phyloP scores from a whole-genome alignment of 805 yeast genomes.

The Metschnikowia colocasiae region DNA sequence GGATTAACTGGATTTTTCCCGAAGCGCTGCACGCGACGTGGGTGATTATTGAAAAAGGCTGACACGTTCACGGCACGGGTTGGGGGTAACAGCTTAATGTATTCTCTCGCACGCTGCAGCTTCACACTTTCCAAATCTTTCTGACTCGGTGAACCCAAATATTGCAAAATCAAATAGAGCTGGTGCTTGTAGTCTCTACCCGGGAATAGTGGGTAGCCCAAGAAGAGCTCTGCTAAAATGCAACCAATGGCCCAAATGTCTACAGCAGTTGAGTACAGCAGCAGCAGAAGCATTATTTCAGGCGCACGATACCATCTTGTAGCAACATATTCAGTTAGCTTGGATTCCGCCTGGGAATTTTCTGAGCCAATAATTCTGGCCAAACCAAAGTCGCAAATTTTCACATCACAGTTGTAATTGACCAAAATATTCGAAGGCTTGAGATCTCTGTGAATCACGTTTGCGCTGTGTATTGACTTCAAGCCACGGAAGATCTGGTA shows the following conservation, averaged over 20 bases:
- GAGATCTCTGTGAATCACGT: slow-evolving; percentile 71
- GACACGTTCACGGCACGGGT: slow-evolving; percentile 6
- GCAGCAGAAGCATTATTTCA: slow-evolving; percentile 71
- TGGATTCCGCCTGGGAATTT: slow-evolving; percentile 35
- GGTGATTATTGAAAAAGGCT: slow-evolving; percentile 10
- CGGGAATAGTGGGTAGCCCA: slow-evolving; percentile 64
- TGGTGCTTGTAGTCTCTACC: slow-evolving; percentile 74
- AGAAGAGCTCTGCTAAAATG: slow-evolving; percentile 65
- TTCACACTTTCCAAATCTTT: slow-evolving; percentile 14
- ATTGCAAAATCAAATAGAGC: slow-evolving; percentile 59
- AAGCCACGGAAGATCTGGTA: slow-evolving; percentile 70
- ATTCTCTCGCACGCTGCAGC: slow-evolving; percentile 16
- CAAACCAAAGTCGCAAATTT: slow-evolving; percentile 76
- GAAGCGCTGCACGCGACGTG: slow-evolving; percentile 12
- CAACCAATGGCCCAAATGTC: slow-evolving; percentile 84
- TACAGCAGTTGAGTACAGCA: slow-evolving; percentile 71
- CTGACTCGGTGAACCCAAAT: slow-evolving; percentile 63
- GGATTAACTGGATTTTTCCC: slow-evolving; percentile 15
- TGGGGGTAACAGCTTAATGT: slow-evolving; percentile 16
- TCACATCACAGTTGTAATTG: slow-evolving; percentile 68
- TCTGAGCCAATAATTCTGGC: slow-evolving; percentile 51
- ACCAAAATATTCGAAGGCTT: slow-evolving; percentile 71
- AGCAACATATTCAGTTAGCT: slow-evolving; percentile 77
- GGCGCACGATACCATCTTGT: slow-evolving; percentile 87
- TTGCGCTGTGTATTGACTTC: slow-evolving; percentile 67